These are phyloP conservation scores for Sarocladiaceae sp. DNA, from an alignment of 2,329 filamentous ascomycete genomes.

Conservation along the genomic window DNA sequence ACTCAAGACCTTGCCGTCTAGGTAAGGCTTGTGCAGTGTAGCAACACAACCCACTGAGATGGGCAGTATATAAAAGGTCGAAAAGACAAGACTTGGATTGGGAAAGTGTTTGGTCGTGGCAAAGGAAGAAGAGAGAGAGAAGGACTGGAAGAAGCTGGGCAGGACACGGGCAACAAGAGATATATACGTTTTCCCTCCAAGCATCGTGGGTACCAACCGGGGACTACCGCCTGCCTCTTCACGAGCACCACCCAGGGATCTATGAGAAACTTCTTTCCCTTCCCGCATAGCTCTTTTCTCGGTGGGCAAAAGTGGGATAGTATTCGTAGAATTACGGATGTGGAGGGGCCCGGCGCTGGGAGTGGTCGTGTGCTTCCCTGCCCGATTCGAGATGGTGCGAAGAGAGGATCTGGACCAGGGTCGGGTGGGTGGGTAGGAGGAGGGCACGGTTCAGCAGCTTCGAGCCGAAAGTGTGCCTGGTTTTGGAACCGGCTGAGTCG, in stretches of 20 bases:
- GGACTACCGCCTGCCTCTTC: not conserved
- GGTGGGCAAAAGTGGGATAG: not conserved
- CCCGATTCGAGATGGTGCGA: not conserved
- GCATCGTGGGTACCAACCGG: not conserved
- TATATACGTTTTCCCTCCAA: conserved; percentile 4
- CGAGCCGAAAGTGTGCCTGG: not conserved
- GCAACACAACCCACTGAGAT: not conserved
- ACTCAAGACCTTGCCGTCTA: conserved; percentile 3
- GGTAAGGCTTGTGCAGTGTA: conserved; percentile 2
- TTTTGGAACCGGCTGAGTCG: not conserved
- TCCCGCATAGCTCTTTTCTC: not conserved
- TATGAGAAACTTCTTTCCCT: too few species aligned
- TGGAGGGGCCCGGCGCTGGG: not conserved
- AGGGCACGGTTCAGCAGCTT: too few species aligned
- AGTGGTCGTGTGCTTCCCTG: conserved; percentile 6
- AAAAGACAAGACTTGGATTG: not conserved
- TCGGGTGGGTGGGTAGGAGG: not conserved
- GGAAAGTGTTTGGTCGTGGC: not conserved
- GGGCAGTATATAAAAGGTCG: not conserved
- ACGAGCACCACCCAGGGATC: too few species aligned
- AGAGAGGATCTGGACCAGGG: not conserved
- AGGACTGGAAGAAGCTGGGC: too few species aligned
- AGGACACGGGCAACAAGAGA: not conserved
- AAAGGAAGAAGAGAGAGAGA: not conserved
- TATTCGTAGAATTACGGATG: not conserved